Evolutionary conservation across 2,329 filamentous ascomycete genomes (phyloP).

Genomic region (Neonectria faginata): DNA sequence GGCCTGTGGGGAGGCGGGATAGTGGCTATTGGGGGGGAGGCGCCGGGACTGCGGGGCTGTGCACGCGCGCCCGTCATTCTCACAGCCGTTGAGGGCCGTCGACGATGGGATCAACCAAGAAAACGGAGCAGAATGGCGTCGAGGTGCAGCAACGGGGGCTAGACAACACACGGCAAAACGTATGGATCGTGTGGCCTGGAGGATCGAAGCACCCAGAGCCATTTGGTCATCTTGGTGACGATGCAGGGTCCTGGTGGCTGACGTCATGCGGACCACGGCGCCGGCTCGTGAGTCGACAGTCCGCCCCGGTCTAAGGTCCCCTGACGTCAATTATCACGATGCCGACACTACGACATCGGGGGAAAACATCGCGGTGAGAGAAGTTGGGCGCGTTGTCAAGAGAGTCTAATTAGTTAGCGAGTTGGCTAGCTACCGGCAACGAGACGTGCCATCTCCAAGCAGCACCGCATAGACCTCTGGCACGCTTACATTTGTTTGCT

Average conservation of each 20-base stretch:
- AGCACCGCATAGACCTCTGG: no score
- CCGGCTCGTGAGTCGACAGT: constrained; percentile 22
- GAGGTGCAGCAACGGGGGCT: constrained; percentile 33
- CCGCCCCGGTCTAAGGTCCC: constrained; percentile 24
- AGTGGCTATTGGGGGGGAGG: constrained; percentile 1
- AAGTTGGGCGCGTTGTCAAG: constrained; percentile 6
- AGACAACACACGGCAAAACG: constrained; percentile 19
- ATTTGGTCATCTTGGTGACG: constrained; percentile 12
- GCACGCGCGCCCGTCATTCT: constrained; percentile 29
- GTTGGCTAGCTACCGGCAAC: background rate
- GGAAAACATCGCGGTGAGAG: constrained; percentile 12
- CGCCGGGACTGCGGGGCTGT: constrained; percentile 27
- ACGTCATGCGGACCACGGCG: constrained; percentile 40
- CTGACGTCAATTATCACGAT: constrained; percentile 41
- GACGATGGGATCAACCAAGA: constrained; percentile 24
- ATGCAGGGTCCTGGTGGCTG: constrained; percentile 41
- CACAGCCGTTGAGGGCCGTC: constrained; percentile 14
- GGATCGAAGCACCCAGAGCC: background rate
- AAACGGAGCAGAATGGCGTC: constrained; percentile 39
- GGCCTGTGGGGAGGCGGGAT: constrained; percentile 2
- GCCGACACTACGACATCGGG: constrained; percentile 1
- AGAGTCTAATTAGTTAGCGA: background rate
- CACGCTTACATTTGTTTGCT: background rate
- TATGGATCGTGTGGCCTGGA: constrained; percentile 1
- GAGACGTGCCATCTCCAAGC: no score